A percentile compares a stretch with the other conserved stretches of the same genome.
These are phyloP conservation scores for Lasiodiplodia citricola DNA, from an alignment of 2,329 filamentous ascomycete genomes.

Conservation along the genomic window DNA sequence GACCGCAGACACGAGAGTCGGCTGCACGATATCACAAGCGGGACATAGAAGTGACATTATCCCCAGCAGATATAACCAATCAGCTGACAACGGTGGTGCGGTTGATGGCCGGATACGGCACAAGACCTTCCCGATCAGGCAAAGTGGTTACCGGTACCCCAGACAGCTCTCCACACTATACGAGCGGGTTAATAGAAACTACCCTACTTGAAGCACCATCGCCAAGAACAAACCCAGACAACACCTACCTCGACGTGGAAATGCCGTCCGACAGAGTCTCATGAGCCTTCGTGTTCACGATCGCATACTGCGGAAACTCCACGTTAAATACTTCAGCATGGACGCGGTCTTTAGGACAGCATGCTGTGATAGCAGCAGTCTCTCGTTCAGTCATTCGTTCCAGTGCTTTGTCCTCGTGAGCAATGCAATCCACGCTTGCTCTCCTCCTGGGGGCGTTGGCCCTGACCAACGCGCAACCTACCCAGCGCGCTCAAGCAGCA, in stretches of 20 bases:
- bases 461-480: background rate
- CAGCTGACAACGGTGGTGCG: background rate
- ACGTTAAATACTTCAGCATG: constrained; percentile 4
- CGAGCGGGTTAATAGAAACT: constrained; percentile 2
- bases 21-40: too few species aligned
- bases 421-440: background rate
- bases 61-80: background rate
- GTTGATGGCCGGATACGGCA: background rate
- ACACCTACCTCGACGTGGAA: background rate
- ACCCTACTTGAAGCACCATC: background rate
- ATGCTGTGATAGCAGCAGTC: background rate
- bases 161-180: constrained; percentile 10
- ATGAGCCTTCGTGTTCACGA: background rate
- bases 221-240: background rate
- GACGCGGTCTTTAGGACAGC: too few species aligned
- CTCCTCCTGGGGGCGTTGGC: background rate
- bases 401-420: background rate
- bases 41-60: too few species aligned
- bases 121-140: background rate
- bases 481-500: background rate
- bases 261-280: background rate
- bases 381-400: constrained; percentile 2
- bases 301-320: background rate
- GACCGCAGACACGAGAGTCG: too few species aligned
- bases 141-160: constrained; percentile 11